These are phyloP conservation scores for Antitrichia curtipendula DNA, from an alignment of 225 moss, liverwort and hornwort species.

Conservation along the genomic window DNA sequence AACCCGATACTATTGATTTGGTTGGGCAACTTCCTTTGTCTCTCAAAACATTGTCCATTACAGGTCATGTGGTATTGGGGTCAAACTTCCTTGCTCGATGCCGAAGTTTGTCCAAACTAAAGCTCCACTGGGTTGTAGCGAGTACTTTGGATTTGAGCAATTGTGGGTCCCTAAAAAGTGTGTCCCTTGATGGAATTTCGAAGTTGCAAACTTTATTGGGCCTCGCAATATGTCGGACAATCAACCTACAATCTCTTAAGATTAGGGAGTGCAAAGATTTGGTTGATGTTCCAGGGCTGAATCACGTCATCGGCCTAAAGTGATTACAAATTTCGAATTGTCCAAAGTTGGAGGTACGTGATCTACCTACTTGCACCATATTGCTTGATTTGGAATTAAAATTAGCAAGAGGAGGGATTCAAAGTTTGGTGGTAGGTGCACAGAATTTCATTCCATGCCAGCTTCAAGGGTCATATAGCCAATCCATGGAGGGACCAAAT, in stretches of 20 bases:
- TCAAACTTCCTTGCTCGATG: not conserved
- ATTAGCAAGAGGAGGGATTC: not conserved
- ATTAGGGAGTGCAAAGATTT: accelerated
- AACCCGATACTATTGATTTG: too few relatives aligned
- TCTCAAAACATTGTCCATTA: not conserved
- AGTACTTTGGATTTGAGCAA: not conserved
- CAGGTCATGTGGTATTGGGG: not conserved
- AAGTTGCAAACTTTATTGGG: not conserved
- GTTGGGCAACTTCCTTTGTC: not conserved
- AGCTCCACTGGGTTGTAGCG: accelerated
- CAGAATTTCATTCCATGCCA: not conserved
- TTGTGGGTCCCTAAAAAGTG: not conserved
- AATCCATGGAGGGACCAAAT: not conserved
- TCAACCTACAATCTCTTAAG: not conserved
- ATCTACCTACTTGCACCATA: not conserved
- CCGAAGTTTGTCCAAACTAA: not conserved
- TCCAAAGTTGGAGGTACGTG: not conserved
- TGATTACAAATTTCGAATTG: accelerated
- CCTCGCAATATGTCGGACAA: accelerated
- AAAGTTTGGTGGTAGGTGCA: not conserved
- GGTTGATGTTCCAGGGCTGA: not conserved
- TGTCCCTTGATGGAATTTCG: accelerated
- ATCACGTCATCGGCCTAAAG: not conserved
- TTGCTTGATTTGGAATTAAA: not conserved
- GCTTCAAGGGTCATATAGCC: not conserved